Percentiles rank a stretch among this genome's conserved stretches.
Evolutionary conservation across 2,329 filamentous ascomycete species (phyloP).

Genomic region (Penicillium vulpinum): DNA sequence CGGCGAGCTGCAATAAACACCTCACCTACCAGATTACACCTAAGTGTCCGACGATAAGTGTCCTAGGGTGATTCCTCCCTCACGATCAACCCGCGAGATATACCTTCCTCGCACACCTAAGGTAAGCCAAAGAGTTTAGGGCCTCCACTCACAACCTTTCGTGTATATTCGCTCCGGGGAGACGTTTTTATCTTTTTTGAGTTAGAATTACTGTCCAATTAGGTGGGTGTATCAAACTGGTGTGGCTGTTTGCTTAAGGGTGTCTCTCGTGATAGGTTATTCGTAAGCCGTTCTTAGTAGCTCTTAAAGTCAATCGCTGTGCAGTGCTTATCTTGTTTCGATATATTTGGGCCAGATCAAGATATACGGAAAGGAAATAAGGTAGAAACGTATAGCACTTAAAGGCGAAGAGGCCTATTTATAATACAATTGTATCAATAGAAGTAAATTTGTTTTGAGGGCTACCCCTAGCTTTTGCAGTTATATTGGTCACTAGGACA

Average conservation of each 20-base stretch:
- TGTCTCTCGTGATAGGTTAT: background rate
- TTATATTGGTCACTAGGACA: too few relatives aligned
- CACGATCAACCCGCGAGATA: conserved; percentile 1
- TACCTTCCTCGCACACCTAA: conserved; percentile 4
- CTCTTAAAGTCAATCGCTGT: conserved; percentile 7
- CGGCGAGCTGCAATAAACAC: conserved; percentile 9
- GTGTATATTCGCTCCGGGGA: background rate
- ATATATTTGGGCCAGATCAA: conserved; percentile 1
- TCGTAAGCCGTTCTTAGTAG: conserved; percentile 1
- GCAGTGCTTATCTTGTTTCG: conserved; percentile 10
- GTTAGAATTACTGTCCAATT: background rate
- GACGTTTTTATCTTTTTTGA: background rate
- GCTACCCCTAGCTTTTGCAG: too few relatives aligned
- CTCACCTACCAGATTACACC: conserved; percentile 16
- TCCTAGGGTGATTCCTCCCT: conserved; percentile 13
- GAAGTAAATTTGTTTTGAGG: too few relatives aligned
- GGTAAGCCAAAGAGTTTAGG: conserved; percentile 1
- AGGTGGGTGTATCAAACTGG: background rate
- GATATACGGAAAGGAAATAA: too few relatives aligned
- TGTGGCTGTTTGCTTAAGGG: background rate
- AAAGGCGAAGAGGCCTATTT: too few relatives aligned
- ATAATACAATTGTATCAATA: too few relatives aligned
- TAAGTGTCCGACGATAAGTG: conserved; percentile 13
- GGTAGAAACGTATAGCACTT: too few relatives aligned
- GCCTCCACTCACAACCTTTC: conserved; percentile 3